A percentile compares a stretch with the other conserved stretches of the same genome.
phyloP scores from a whole-genome alignment of 2,329 filamentous ascomycete species.

The Aspergillus viridinutans region DNA sequence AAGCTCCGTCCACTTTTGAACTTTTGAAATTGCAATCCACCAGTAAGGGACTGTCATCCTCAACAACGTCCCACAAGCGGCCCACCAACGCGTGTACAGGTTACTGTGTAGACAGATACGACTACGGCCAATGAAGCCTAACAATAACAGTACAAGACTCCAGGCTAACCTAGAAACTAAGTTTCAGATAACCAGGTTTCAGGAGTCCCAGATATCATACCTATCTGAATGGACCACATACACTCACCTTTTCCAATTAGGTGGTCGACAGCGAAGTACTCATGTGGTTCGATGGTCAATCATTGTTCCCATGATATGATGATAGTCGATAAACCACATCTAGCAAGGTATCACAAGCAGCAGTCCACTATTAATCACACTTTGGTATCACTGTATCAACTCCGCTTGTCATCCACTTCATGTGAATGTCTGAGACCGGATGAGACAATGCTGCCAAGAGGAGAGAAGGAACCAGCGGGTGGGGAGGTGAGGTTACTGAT shows the following conservation, averaged over 20 bases:
- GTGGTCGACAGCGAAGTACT: background rate
- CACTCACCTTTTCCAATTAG: background rate
- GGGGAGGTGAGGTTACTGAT: background rate
- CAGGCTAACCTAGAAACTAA: background rate
- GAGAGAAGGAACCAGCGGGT: background rate
- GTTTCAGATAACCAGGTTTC: background rate
- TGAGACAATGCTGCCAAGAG: background rate
- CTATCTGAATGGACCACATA: background rate
- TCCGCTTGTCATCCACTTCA: background rate
- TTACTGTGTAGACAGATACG: background rate
- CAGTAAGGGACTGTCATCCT: background rate
- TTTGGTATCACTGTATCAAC: background rate
- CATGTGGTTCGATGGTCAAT: too few relatives aligned
- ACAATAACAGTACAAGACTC: background rate
- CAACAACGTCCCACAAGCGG: background rate
- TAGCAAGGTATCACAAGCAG: too few relatives aligned
- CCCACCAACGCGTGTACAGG: slow-evolving; percentile 33
- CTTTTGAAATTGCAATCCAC: background rate
- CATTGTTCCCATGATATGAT: too few relatives aligned
- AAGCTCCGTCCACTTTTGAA: background rate
- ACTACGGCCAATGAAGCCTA: background rate
- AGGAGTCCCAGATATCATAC: background rate
- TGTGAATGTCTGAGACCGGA: too few relatives aligned
- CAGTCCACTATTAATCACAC: too few relatives aligned
- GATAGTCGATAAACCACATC: too few relatives aligned